Percentiles rank a stretch among this genome's conserved stretches.
phyloP scores from a whole-genome alignment of 306 rosid genomes.

The Echinosophora koreensis region DNA sequence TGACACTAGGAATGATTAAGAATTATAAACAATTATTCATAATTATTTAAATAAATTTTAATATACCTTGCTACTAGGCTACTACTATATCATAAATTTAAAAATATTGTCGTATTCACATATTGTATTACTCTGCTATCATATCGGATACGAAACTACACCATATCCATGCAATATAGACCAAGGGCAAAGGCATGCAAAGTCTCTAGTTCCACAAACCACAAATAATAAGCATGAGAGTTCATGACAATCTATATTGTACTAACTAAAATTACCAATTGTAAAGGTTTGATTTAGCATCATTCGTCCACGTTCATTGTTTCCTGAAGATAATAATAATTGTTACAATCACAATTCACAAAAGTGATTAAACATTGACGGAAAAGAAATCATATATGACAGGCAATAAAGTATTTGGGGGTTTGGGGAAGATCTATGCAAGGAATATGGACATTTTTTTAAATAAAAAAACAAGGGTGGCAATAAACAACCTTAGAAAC shows the following conservation, averaged over 20 bases:
- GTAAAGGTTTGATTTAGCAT: constrained; percentile 91
- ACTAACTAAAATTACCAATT: constrained; percentile 68
- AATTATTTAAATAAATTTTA: neutral
- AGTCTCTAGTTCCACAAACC: constrained; percentile 32
- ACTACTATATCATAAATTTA: neutral
- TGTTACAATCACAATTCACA: constrained; percentile 37
- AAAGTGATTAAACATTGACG: constrained; percentile 30
- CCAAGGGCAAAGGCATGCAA: constrained; percentile 26
- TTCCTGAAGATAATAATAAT: constrained; percentile 65
- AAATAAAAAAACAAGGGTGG: neutral
- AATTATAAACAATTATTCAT: neutral
- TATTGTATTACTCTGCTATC: neutral
- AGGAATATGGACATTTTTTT: constrained; percentile 20
- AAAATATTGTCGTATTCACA: neutral
- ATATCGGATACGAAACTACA: neutral
- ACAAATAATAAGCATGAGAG: constrained; percentile 29
- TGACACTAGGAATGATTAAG: neutral
- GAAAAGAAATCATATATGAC: constrained; percentile 30
- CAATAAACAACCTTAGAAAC: constrained; percentile 24
- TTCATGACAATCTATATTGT: constrained; percentile 21
- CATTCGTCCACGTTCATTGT: constrained; percentile 85
- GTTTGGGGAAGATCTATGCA: constrained; percentile 8
- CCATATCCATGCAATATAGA: constrained; percentile 15
- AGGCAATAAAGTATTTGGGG: constrained; percentile 17
- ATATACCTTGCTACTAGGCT: neutral